Evolutionary conservation across 1,139 yeast species (phyloP), one percentile per base, ranked within the genome.

Genomic region (Pichia inconspicua): DNA sequence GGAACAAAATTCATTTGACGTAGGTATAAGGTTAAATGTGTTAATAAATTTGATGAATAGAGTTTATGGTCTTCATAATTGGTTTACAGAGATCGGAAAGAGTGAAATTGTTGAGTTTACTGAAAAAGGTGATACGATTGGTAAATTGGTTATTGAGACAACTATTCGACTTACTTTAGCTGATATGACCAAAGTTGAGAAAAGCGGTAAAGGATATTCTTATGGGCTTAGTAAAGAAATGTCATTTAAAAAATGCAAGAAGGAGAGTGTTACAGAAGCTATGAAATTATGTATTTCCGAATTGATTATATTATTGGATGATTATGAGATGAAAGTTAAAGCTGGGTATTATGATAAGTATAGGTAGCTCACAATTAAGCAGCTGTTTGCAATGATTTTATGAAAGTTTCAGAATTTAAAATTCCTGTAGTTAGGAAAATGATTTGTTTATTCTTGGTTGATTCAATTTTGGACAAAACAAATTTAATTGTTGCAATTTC

Each of bases 401-500:
- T 58, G 38, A 78, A 58, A 44, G 71, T 71, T 25, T 61, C 58
- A 42, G 79, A 74, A 49, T 75, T 75, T 42, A 82, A 69, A 36
- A 83, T 67, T 2, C 81, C 79, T 41, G 82, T 78, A 14, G 84
- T 74, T 27, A 84, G 65, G 2, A 83, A 67, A 2, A 79, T 54
- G 39, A 83, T 56, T 56, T 72, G 71, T 59, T 75, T 75, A 28
- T 66, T 59, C 42, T 65, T 60, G 1, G 72, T 71, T 27, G 58
- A 53, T 30, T 58, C 55, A 47, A 66, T 65, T 40, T 73, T 61
- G 47, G 67, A 66, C 47, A 82, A 77, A 31, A 84, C 66, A 49
- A 73, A 73, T 57, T 82, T 70, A 48, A 86, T 70, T 19, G 88
- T 80, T 12, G 87, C 74, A 12, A 86, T 68, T 62, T 87, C 96